These are phyloP conservation scores for Cystobasidium ongulense DNA, from an alignment of 768 basidiomycete species.

Conservation along the genomic window DNA sequence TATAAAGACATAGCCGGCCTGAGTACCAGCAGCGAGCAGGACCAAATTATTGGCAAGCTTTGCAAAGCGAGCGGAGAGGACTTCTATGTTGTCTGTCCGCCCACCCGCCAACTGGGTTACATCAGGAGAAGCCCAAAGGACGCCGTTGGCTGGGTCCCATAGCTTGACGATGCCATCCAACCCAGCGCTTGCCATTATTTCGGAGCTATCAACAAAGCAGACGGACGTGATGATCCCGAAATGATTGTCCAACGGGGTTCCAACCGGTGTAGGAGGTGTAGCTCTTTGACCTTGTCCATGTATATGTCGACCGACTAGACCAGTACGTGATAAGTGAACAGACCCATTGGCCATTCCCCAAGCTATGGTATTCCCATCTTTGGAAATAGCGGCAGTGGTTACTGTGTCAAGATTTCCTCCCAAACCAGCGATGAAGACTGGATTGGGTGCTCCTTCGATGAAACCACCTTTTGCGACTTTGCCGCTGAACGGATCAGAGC, in stretches of 20 bases:
- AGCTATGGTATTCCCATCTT: not conserved
- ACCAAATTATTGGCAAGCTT: not conserved
- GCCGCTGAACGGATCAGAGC: conserved; percentile 27
- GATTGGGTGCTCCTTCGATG: conserved; percentile 11
- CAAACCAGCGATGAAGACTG: not conserved
- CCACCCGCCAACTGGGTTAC: not conserved
- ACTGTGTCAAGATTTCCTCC: conserved; percentile 25
- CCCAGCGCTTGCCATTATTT: not conserved
- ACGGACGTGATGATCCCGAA: not conserved
- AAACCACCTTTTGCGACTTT: conserved; percentile 31
- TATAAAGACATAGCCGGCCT: not conserved
- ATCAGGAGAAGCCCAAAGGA: conserved; percentile 9
- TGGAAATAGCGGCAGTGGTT: conserved; percentile 11
- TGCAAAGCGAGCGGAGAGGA: not conserved
- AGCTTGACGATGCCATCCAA: conserved; percentile 21
- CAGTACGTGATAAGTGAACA: conserved; percentile 11
- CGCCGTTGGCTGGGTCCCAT: conserved; percentile 7
- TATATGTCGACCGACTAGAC: not conserved
- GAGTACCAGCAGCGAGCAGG: conserved; percentile 9
- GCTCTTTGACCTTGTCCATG: conserved; percentile 11
- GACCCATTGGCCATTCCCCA: conserved; percentile 22
- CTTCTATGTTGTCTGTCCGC: not conserved
- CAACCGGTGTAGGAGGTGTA: not conserved
- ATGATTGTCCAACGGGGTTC: conserved; percentile 7
- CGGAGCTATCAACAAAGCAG: not conserved